These are phyloP conservation scores for Pichia insulana DNA, from an alignment of 805 yeast species.

Conservation along the genomic window DNA sequence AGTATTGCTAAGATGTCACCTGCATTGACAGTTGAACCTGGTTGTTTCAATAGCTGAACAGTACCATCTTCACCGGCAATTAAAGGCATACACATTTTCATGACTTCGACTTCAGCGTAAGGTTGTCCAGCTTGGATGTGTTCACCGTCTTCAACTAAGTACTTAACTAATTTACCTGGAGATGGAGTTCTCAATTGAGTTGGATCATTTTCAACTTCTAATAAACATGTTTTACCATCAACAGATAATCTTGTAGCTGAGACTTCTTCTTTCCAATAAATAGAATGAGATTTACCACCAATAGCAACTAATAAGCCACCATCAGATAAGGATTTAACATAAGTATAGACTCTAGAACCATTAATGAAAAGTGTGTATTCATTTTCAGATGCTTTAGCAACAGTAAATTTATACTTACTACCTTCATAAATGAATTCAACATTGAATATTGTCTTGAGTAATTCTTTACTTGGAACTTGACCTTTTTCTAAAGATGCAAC, in stretches of 20 bases:
- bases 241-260: conserved; percentile 91
- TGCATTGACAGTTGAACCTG: conserved; percentile 93
- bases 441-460: conserved; percentile 80
- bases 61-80: conserved; percentile 89
- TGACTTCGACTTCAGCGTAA: conserved; percentile 97
- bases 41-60: conserved; percentile 89
- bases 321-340: conserved; percentile 82
- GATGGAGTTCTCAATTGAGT: conserved; percentile 98
- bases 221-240: conserved; percentile 87
- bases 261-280: conserved; percentile 97
- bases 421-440: conserved; percentile 96
- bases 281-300: conserved; percentile 89
- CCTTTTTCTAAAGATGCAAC: conserved; percentile 81
- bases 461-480: conserved; percentile 80
- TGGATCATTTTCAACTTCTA: conserved; percentile 96
- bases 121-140: conserved; percentile 88
- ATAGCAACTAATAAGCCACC: conserved; percentile 86
- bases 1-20: conserved; percentile 96
- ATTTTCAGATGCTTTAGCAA: conserved; percentile 84
- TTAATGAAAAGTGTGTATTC: conserved; percentile 84
- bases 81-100: conserved; percentile 99
- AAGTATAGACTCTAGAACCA: conserved; percentile 84
- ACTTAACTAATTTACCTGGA: conserved; percentile 95
- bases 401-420: conserved; percentile 86
- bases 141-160: conserved; percentile 90